Evolutionary conservation across 2,329 filamentous ascomycete species (phyloP).

Genomic region (Didymella segeticola): DNA sequence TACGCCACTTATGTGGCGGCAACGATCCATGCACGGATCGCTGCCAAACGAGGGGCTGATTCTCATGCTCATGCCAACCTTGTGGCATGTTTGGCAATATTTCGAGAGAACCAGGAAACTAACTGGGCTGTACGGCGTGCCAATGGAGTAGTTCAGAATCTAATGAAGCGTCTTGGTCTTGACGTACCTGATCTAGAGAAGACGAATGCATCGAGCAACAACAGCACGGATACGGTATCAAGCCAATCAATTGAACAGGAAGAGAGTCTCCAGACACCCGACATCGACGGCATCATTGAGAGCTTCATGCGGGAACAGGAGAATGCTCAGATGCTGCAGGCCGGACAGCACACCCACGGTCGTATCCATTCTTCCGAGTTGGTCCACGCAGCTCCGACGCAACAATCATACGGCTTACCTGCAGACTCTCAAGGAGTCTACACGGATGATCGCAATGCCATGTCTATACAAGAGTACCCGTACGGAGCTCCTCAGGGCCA

Average conservation of each 20-base stretch:
- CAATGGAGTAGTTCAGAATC: conserved; percentile 52
- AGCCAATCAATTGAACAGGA: conserved; percentile 21
- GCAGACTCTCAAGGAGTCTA: not conserved
- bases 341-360: not conserved
- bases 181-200: conserved; percentile 10
- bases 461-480: not conserved
- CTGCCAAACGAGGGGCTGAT: conserved; percentile 51
- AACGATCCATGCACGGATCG: conserved; percentile 60
- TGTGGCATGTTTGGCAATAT: conserved; percentile 55
- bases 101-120: conserved; percentile 58
- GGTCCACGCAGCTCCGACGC: not conserved
- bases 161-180: conserved; percentile 53
- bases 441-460: not conserved
- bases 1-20: conserved; percentile 64
- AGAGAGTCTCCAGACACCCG: conserved; percentile 39
- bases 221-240: not conserved
- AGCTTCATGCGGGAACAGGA: conserved; percentile 49
- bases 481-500: not conserved
- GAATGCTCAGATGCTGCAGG: conserved; percentile 4
- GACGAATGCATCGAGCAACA: conserved; percentile 12
- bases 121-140: conserved; percentile 59
- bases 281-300: conserved; percentile 53
- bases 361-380: not conserved
- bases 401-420: not conserved
- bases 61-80: conserved; percentile 46